Base-by-base conservation (phyloP, 2,329 filamentous ascomycete genomes). In the Aspergillus texensis region DNA sequence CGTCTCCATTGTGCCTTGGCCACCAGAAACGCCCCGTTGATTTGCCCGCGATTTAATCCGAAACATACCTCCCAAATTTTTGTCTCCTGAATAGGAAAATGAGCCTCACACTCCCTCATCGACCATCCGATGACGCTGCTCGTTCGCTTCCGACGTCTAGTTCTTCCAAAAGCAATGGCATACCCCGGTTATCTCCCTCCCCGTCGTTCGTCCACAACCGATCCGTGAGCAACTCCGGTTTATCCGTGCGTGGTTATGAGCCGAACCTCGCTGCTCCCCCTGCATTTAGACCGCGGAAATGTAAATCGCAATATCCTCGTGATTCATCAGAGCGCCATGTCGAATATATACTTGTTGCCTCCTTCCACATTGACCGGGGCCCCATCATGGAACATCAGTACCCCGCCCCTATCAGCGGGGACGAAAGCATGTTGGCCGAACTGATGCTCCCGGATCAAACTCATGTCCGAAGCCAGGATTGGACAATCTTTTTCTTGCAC, bases 321-420 rank as follows among this genome's bases (percentile, higher is more conserved):
- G 85, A 89, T 62, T 86, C 88, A 12, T 82, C 83, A 6, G 91
- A 98, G 77, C 96, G 95, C 73, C 95, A 99, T 89, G 95, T 99
- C 80, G 95, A 99, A 77, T 99, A 98, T 75, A 98, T 99, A 59
- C 84, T 99, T 59, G 95, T 99, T 60, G 95, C 95, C 4, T 96
- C 93, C 2, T 99, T 99, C 79, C 93, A 98, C 78, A 96, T 98
- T 72, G 94, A 98, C 77, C 89, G 92, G 59, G 95, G 95, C 3
- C 94, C 94, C 54, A 89, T 97, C 71, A 98, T 99, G 95, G 95
- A 99, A 76, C 94, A 99, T 76, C 95, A 99, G 76, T 99, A 94
- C 75, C 95, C 95, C 0, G 90, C 92, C 48, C 89, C 94, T 57
- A 98, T 99, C 66, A 97, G 93, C 57, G 94, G 95, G 36, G 94